These are phyloP conservation scores for Pyrenophora seminiperda DNA, from an alignment of 2,329 filamentous ascomycete genomes.

Conservation along the genomic window DNA sequence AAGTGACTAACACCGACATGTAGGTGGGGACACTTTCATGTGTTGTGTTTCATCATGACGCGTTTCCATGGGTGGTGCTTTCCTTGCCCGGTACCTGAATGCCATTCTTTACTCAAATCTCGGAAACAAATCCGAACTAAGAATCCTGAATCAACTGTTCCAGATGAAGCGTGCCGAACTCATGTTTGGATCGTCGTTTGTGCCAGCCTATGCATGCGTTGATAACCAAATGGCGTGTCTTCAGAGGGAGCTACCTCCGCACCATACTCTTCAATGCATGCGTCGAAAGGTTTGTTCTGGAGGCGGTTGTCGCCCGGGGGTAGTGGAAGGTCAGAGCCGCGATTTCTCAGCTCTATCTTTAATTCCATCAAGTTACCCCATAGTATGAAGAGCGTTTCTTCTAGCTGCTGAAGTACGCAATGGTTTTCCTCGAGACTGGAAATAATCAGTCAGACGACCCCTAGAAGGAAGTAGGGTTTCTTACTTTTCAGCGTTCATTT, in stretches of 20 bases:
- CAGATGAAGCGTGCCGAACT: no score
- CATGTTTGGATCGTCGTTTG: constrained; percentile 33
- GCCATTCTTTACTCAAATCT: no score
- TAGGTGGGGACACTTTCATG: no score
- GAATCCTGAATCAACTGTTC: no score
- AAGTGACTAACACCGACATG: no score
- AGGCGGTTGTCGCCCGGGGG: constrained; percentile 32
- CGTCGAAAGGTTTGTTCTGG: constrained; percentile 53
- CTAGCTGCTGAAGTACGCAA: constrained; percentile 58
- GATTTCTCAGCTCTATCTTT: constrained; percentile 66
- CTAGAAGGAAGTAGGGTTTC: constrained; percentile 18
- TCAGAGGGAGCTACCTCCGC: constrained; percentile 21
- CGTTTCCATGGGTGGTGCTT: background rate
- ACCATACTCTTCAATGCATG: constrained; percentile 35
- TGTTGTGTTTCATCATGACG: background rate
- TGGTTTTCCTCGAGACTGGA: constrained; percentile 62
- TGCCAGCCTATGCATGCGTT: constrained; percentile 33
- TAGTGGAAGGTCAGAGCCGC: constrained; percentile 30
- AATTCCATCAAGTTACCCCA: constrained; percentile 74
- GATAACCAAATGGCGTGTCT: constrained; percentile 23
- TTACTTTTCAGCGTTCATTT: constrained; percentile 61
- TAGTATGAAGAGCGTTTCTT: constrained; percentile 73
- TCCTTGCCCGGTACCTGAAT: no score
- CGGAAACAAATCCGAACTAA: no score
- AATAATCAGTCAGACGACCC: constrained; percentile 11